Conservation (phyloP, 2,329 filamentous ascomycete species). For the Cladosporium oxysporum region DNA sequence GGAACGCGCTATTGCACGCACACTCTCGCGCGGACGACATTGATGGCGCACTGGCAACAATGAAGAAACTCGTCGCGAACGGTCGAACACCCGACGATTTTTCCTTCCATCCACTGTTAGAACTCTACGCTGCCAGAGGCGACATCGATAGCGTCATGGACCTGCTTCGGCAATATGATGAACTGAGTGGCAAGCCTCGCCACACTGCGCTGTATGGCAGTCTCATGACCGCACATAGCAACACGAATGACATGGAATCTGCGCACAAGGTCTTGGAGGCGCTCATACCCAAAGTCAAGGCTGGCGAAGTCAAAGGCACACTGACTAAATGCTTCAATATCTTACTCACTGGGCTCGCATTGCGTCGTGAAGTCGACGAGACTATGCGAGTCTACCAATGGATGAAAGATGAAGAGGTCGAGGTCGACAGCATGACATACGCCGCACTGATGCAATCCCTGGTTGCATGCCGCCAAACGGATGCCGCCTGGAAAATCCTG, state of each 20-base stretch:
- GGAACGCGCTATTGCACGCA: conserved; percentile 77
- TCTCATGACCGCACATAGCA: conserved; percentile 63
- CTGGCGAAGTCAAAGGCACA: conserved; percentile 51
- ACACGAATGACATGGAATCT: conserved; percentile 48
- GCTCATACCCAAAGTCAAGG: conserved; percentile 45
- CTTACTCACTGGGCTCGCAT: conserved; percentile 69
- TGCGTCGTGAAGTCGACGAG: conserved; percentile 59
- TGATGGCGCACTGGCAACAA: conserved; percentile 63
- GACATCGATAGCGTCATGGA: conserved; percentile 70
- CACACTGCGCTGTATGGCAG: conserved; percentile 62
- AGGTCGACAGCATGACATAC: conserved; percentile 60
- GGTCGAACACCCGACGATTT: conserved; percentile 56
- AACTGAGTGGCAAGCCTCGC: conserved; percentile 53
- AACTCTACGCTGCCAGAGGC: conserved; percentile 68
- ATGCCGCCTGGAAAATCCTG: conserved; percentile 57
- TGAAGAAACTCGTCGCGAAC: conserved; percentile 59
- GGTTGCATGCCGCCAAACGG: conserved; percentile 53
- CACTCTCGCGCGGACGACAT: conserved; percentile 68
- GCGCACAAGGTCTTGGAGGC: conserved; percentile 57
- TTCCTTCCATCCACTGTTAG: conserved; percentile 74
- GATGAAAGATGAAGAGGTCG: conserved; percentile 56
- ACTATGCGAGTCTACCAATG: conserved; percentile 55
- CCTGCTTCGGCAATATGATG: conserved; percentile 62
- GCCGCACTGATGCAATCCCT: conserved; percentile 62
- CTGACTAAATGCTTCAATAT: conserved; percentile 75